Evolutionary conservation across 1,284 basidiomycete genomes (phyloP).

Genomic region (Apiotrichum akiyoshidainum): DNA sequence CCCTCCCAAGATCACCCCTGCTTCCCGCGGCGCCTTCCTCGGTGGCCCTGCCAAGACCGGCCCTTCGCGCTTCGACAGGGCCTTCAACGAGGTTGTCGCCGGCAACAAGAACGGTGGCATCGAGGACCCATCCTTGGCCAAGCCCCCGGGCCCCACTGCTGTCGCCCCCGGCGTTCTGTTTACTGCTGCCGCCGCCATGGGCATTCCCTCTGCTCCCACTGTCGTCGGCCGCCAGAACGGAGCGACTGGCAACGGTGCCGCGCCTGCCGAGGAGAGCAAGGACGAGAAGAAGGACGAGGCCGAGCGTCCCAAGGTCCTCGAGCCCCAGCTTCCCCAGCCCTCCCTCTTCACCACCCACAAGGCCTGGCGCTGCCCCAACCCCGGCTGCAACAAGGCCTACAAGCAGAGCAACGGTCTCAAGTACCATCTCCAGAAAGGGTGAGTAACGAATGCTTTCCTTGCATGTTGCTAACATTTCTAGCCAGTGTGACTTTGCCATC

Average conservation of each 20-base stretch:
- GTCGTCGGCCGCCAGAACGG: conserved; percentile 22
- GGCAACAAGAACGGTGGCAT: conserved; percentile 39
- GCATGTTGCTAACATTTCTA: conserved; percentile 11
- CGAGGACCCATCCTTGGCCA: conserved; percentile 29
- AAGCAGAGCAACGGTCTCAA: conserved; percentile 96
- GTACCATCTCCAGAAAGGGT: conserved; percentile 77
- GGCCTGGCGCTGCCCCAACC: conserved; percentile 94
- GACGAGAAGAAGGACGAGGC: conserved; percentile 8
- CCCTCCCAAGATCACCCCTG: conserved; percentile 38
- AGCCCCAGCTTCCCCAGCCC: conserved; percentile 41
- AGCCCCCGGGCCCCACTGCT: conserved; percentile 30
- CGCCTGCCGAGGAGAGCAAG: background rate
- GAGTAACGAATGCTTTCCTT: conserved; percentile 54
- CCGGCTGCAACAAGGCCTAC: conserved; percentile 97
- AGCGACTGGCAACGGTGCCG: background rate
- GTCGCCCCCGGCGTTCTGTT: conserved; percentile 48
- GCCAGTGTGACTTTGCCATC: conserved; percentile 86
- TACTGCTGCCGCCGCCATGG: conserved; percentile 35
- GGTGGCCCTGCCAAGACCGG: conserved; percentile 22
- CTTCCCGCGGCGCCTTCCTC: conserved; percentile 33
- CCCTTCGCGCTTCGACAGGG: conserved; percentile 41
- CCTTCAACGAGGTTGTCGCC: conserved; percentile 49
- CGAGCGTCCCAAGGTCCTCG: conserved; percentile 20
- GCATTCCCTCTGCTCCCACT: conserved; percentile 39
- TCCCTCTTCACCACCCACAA: conserved; percentile 60